These are phyloP conservation scores for Mortierella sp. DNA, from an alignment of 371 early-diverging fungal genomes.

Conservation along the genomic window DNA sequence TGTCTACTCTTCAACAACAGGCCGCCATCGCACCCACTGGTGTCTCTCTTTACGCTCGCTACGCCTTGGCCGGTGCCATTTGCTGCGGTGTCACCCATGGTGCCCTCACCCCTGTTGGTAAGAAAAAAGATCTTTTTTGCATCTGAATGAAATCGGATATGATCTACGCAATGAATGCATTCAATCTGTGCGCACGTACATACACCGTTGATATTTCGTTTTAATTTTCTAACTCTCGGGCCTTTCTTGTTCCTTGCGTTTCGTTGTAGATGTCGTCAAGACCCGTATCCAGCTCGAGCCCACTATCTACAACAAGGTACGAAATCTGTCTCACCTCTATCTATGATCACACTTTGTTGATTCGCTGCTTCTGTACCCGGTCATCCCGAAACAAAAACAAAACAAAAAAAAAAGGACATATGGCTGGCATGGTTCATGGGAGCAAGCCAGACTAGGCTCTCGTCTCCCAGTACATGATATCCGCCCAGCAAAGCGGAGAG, in stretches of 20 bases:
- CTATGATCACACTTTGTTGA: neutral
- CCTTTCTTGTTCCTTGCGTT: neutral
- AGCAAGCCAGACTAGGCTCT: neutral
- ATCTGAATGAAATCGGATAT: slow-evolving; percentile 8
- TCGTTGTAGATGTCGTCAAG: slow-evolving; percentile 72
- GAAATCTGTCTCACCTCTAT: slow-evolving; percentile 12
- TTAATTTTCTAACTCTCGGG: neutral
- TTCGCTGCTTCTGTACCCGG: neutral
- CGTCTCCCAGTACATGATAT: no score
- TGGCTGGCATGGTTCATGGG: neutral
- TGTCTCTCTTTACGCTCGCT: slow-evolving; percentile 75
- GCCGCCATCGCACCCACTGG: slow-evolving; percentile 71
- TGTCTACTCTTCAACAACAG: slow-evolving; percentile 55
- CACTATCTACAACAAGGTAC: slow-evolving; percentile 74
- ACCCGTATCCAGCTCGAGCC: slow-evolving; percentile 83
- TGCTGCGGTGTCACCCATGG: slow-evolving; percentile 84
- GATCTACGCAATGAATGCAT: neutral
- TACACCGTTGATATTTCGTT: neutral
- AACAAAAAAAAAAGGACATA: no score
- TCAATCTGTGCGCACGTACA: neutral
- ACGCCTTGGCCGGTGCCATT: slow-evolving; percentile 81
- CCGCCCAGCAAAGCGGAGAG: neutral
- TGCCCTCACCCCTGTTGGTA: slow-evolving; percentile 66
- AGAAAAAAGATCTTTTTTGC: slow-evolving; percentile 12
- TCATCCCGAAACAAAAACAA: neutral